These are phyloP conservation scores for Epichloe aotearoae DNA, from an alignment of 2,329 filamentous ascomycete genomes.

Conservation along the genomic window DNA sequence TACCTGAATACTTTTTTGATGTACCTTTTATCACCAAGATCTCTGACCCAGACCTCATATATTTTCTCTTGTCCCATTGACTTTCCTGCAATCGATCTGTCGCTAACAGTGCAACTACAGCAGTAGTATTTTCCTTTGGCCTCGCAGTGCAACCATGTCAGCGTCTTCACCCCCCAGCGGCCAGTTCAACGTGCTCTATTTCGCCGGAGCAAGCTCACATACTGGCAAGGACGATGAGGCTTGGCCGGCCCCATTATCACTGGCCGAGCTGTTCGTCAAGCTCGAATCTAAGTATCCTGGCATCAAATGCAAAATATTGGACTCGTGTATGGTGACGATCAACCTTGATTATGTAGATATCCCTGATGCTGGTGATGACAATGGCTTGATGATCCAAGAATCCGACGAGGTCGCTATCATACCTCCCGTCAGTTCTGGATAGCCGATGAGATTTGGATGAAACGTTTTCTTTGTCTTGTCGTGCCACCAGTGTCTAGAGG, in stretches of 20 bases:
- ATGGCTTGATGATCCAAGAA: conserved; percentile 43
- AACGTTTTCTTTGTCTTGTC: not conserved
- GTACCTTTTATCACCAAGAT: conserved; percentile 55
- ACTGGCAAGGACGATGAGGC: conserved; percentile 55
- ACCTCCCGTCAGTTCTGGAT: conserved; percentile 78
- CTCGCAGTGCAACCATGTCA: conserved; percentile 17
- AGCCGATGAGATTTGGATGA: conserved; percentile 12
- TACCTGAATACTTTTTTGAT: conserved; percentile 44
- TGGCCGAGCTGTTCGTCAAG: conserved; percentile 48
- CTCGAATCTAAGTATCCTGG: conserved; percentile 60
- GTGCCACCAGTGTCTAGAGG: no score
- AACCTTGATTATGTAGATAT: conserved; percentile 73
- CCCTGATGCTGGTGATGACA: conserved; percentile 27
- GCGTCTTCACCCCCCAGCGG: conserved; percentile 37
- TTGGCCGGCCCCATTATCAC: conserved; percentile 51
- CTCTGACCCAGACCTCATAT: conserved; percentile 39
- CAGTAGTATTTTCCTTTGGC: not conserved
- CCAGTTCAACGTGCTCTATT: conserved; percentile 74
- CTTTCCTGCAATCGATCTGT: not conserved
- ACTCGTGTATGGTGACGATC: conserved; percentile 63
- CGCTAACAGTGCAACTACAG: not conserved
- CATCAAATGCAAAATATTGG: conserved; percentile 54
- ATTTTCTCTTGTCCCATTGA: conserved; percentile 4
- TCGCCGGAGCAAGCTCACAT: conserved; percentile 60
- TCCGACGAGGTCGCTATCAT: conserved; percentile 82